phyloP scores from a whole-genome alignment of 495 filamentous ascomycete species.

The Durotheca rogersii region DNA sequence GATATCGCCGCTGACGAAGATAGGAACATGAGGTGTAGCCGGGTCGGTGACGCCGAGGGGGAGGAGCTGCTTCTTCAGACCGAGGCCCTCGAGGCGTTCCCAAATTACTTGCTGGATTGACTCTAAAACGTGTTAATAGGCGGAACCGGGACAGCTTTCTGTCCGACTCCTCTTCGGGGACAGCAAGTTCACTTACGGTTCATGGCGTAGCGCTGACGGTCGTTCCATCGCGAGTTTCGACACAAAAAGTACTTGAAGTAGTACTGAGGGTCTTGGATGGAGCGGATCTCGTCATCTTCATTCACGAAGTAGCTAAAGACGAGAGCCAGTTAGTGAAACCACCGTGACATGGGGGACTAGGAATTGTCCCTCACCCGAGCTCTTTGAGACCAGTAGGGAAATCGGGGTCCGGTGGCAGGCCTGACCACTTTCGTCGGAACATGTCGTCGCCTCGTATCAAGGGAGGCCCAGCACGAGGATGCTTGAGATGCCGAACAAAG shows the following conservation, averaged over 20 bases:
- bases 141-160: too few species aligned
- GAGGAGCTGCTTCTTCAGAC: slow-evolving; percentile 58
- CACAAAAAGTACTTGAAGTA: slow-evolving; percentile 73
- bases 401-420: slow-evolving; percentile 68
- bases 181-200: slow-evolving; percentile 52
- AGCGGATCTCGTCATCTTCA: slow-evolving; percentile 68
- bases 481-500: too few species aligned
- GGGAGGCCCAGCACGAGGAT: too few species aligned
- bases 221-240: slow-evolving; percentile 70
- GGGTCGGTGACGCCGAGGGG: slow-evolving; percentile 51
- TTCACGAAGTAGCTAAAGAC: slow-evolving; percentile 66
- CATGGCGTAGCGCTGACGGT: slow-evolving; percentile 66
- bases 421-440: slow-evolving; percentile 64
- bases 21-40: slow-evolving; percentile 61
- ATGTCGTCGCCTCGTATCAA: slow-evolving; percentile 42
- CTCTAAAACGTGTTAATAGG: too few species aligned
- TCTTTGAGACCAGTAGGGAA: slow-evolving; percentile 62
- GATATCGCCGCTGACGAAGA: slow-evolving; percentile 63
- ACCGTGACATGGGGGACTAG: slow-evolving; percentile 12
- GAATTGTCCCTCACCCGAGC: slow-evolving; percentile 61
- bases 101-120: slow-evolving; percentile 62
- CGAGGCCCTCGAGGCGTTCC: slow-evolving; percentile 58
- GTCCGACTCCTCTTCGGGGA: too few species aligned
- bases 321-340: slow-evolving; percentile 11
- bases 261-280: slow-evolving; percentile 60